Percentiles rank a stretch among this genome's conserved stretches.
Evolutionary conservation across 2,329 filamentous ascomycete species (phyloP).

Genomic region (Zopfia rhizophila): DNA sequence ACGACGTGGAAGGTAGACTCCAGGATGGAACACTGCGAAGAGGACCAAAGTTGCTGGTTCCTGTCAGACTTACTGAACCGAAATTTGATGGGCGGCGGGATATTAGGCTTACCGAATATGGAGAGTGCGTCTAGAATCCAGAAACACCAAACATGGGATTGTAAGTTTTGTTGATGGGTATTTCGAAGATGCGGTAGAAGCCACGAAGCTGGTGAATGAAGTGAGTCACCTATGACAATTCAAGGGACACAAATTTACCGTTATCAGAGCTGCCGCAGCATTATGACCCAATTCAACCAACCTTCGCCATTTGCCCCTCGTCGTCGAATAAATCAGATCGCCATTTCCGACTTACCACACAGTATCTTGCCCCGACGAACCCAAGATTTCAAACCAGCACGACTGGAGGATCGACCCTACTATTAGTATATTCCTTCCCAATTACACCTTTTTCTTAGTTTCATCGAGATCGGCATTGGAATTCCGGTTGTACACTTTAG

Average conservation of each 20-base stretch:
- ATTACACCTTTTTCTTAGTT: conserved; percentile 39
- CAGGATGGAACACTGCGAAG: conserved; percentile 63
- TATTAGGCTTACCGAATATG: too few relatives aligned
- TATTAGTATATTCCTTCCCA: conserved; percentile 52
- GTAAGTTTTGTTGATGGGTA: conserved; percentile 59
- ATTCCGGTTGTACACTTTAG: too few relatives aligned
- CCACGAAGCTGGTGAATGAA: too few relatives aligned
- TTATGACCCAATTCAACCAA: conserved; percentile 52
- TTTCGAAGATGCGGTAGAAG: conserved; percentile 61
- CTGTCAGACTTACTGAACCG: too few relatives aligned
- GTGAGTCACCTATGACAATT: too few relatives aligned
- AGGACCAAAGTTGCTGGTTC: conserved; percentile 60
- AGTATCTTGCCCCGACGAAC: conserved; percentile 50
- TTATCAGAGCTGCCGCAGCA: conserved; percentile 40
- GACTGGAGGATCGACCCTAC: conserved; percentile 63
- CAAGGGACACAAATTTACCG: too few relatives aligned
- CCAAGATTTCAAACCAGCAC: conserved; percentile 62
- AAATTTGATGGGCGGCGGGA: too few relatives aligned
- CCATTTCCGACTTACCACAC: conserved; percentile 42
- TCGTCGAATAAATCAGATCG: too few relatives aligned
- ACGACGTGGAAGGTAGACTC: conserved; percentile 45
- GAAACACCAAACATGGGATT: conserved; percentile 64
- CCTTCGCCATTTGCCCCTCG: conserved; percentile 47
- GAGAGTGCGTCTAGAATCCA: conserved; percentile 64
- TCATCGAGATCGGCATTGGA: too few relatives aligned